These are phyloP conservation scores for Curvularia sp. DNA, from an alignment of 2,329 filamentous ascomycete species.

Conservation along the genomic window DNA sequence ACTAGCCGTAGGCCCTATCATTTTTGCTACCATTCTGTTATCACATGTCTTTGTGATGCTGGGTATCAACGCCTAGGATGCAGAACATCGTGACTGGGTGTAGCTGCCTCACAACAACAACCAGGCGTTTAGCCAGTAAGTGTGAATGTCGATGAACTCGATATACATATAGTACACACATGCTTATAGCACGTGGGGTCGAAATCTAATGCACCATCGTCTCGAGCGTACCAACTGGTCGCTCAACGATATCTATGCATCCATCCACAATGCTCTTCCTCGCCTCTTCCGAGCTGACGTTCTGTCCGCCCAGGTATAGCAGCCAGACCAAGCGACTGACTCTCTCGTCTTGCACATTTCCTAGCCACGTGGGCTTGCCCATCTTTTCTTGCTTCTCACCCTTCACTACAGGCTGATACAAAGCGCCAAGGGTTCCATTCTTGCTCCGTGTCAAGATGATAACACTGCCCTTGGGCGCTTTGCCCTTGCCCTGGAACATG, in stretches of 20 bases:
- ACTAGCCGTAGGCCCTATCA: neutral
- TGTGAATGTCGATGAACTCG: neutral
- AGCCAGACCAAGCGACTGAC: constrained; percentile 85
- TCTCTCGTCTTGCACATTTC: constrained; percentile 77
- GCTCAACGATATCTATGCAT: constrained; percentile 83
- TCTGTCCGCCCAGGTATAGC: constrained; percentile 85
- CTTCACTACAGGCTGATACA: constrained; percentile 38
- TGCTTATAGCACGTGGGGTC: neutral
- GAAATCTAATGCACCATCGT: constrained; percentile 65
- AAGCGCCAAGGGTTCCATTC: constrained; percentile 63
- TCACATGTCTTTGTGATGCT: neutral
- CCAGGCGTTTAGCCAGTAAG: neutral
- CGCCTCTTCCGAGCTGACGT: constrained; percentile 83
- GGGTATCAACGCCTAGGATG: neutral
- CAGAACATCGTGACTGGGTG: neutral
- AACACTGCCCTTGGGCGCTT: constrained; percentile 80
- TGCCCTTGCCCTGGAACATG: constrained; percentile 78
- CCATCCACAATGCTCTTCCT: constrained; percentile 85
- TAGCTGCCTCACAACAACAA: neutral
- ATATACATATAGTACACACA: neutral
- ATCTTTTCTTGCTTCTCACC: constrained; percentile 51
- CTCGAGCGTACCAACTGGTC: constrained; percentile 86
- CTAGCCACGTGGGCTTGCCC: constrained; percentile 65
- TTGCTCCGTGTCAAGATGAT: constrained; percentile 74
- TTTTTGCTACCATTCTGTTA: neutral